Base-by-base conservation (phyloP, 495 filamentous ascomycete species). In the Recurvomyces mirabilis region DNA sequence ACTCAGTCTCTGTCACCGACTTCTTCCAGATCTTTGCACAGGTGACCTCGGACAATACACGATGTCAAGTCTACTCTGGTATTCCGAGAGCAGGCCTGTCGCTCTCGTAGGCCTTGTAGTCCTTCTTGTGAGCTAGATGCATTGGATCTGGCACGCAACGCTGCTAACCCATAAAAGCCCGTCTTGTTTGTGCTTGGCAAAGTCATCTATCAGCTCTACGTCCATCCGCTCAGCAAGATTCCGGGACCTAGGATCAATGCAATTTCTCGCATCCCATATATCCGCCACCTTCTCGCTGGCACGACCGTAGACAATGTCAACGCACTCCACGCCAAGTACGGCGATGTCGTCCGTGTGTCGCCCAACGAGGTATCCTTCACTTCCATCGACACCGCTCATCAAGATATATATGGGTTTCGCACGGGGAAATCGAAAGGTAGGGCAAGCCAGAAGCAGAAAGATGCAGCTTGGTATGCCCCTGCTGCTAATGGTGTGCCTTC, bases 141-240 rank as follows among this genome's bases (percentile, higher is more conserved):
- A 29, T 13, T 4, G 19, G 15, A n/a, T n/a, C n/a, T n/a, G n/a
- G n/a, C n/a, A n/a, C n/a, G n/a, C n/a, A n/a, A n/a, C n/a, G n/a
- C n/a, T n/a, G n/a, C n/a, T n/a, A n/a, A n/a, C n/a, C n/a, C n/a
- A n/a, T n/a, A n/a, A n/a, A n/a, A n/a, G n/a, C n/a, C n/a, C n/a
- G n/a, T n/a, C n/a, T n/a, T n/a, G n/a, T n/a, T n/a, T n/a, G n/a
- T n/a, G n/a, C n/a, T n/a, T 12, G 37, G 36, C n/a, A 21, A 33
- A n/a, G 23, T 52, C 20, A 17, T 62, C 18, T 71, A 72, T 52
- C 68, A 67, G 29, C 33, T 69, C 18, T 72, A 61, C 49, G 65
- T 75, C 22, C 68, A 74, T 41, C 72, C 72, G 4, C 59, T 73
- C 5, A 49, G 56, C 23, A 55, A 58, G 1, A 67, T 66, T 45